Conservation (phyloP, 2,329 filamentous ascomycete genomes). For the Teratosphaeriaceae sp. region DNA sequence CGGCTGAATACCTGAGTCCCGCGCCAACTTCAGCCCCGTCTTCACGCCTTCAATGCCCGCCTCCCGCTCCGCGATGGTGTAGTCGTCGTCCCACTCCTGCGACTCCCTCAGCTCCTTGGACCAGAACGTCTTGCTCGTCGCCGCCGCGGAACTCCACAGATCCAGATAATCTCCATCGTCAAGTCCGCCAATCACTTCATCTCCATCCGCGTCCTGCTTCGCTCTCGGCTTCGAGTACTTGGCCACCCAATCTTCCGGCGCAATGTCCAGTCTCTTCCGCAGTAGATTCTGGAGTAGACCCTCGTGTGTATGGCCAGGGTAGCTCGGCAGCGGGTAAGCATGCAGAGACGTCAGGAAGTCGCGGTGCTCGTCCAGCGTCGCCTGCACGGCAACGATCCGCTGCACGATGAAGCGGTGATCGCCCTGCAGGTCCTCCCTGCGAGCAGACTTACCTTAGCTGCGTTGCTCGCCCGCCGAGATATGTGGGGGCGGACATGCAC, state of each 20-base stretch:
- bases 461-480: not conserved
- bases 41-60: slow-evolving; percentile 61
- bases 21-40: slow-evolving; percentile 53
- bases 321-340: slow-evolving; percentile 65
- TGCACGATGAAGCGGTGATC: slow-evolving; percentile 32
- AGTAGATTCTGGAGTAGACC: slow-evolving; percentile 61
- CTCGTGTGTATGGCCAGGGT: slow-evolving; percentile 59
- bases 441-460: slow-evolving; percentile 19
- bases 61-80: slow-evolving; percentile 64
- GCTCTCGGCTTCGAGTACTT: slow-evolving; percentile 26
- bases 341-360: slow-evolving; percentile 64
- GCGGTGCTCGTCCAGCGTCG: slow-evolving; percentile 57
- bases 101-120: slow-evolving; percentile 22
- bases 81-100: slow-evolving; percentile 56
- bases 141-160: slow-evolving; percentile 53
- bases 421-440: slow-evolving; percentile 26
- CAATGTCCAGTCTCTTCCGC: slow-evolving; percentile 76
- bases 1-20: not conserved
- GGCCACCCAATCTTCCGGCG: slow-evolving; percentile 66
- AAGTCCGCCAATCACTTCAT: slow-evolving; percentile 40
- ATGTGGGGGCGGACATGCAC: not conserved
- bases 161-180: slow-evolving; percentile 44
- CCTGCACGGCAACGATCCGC: slow-evolving; percentile 61
- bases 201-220: slow-evolving; percentile 1
- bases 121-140: slow-evolving; percentile 27